Evolutionary conservation across 352 stramenopile species (phyloP).

Genomic region (Phytophthora pistaciae): DNA sequence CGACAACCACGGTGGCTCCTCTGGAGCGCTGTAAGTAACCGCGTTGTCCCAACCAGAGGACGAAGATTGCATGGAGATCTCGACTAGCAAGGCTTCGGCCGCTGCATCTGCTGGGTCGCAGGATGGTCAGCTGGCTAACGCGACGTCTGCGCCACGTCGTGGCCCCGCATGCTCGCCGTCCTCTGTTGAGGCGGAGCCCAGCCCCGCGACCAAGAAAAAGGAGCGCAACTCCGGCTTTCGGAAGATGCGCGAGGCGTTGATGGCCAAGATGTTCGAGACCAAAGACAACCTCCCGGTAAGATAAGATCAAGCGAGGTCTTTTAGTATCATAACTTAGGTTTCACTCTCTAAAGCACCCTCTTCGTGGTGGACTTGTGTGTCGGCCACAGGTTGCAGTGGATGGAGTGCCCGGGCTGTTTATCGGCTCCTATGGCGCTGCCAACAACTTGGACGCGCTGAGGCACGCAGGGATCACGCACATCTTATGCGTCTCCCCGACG

Average conservation of each 20-base stretch:
- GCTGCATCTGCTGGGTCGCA: slow-evolving; percentile 35
- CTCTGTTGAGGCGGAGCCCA: not conserved
- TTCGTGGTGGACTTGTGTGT: slow-evolving; percentile 2
- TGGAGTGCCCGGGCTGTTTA: slow-evolving; percentile 53
- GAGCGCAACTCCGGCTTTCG: slow-evolving; percentile 41
- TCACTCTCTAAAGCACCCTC: not conserved
- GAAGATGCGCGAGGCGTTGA: slow-evolving; percentile 68
- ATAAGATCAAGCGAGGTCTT: not conserved
- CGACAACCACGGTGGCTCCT: not conserved
- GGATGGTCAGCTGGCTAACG: slow-evolving; percentile 12
- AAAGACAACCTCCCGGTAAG: slow-evolving; percentile 56
- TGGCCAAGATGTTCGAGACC: slow-evolving; percentile 58
- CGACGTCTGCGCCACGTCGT: slow-evolving; percentile 17
- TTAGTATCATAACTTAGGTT: not conserved
- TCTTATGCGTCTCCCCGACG: slow-evolving; percentile 61
- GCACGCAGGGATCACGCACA: slow-evolving; percentile 55
- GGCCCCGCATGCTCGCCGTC: slow-evolving; percentile 11
- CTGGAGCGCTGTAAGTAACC: slow-evolving; percentile 7
- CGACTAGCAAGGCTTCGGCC: slow-evolving; percentile 14
- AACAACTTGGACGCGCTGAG: slow-evolving; percentile 58
- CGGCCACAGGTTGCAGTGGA: slow-evolving; percentile 32
- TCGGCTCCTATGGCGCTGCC: slow-evolving; percentile 74
- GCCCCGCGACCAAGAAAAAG: slow-evolving; percentile 12
- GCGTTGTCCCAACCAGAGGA: slow-evolving; percentile 9
- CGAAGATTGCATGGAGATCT: slow-evolving; percentile 19